Conservation (phyloP, 1,139 yeast genomes). For the Wickerhamomyces sp. region DNA sequence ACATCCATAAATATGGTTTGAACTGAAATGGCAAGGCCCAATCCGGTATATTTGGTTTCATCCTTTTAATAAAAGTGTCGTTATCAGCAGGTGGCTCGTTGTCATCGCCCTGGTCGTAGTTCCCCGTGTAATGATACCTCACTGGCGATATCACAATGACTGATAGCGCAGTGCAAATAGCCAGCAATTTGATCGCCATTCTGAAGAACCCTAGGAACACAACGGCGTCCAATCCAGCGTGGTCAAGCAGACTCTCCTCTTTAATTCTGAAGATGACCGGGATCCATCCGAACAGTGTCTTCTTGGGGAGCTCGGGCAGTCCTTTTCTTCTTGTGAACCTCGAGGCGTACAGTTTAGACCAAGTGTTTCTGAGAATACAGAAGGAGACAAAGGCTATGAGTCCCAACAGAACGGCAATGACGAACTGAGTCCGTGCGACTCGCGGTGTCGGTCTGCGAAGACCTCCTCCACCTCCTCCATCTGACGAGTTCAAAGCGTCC, state of each 20-base stretch:
- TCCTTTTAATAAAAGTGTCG: conserved; percentile 16
- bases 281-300: conserved; percentile 75
- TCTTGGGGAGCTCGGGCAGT: conserved; percentile 40
- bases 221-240: conserved; percentile 92
- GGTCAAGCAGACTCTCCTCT: conserved; percentile 76
- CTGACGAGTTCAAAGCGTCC: conserved; percentile 2
- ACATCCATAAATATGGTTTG: conserved; percentile 51
- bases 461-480: conserved; percentile 30
- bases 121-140: conserved; percentile 61
- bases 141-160: conserved; percentile 61
- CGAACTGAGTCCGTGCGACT: conserved; percentile 45
- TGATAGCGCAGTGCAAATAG: conserved; percentile 51
- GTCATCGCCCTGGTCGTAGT: conserved; percentile 32
- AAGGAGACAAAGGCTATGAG: conserved; percentile 58
- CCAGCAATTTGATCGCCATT: conserved; percentile 58
- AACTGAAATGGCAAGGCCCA: conserved; percentile 23
- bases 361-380: conserved; percentile 55
- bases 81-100: conserved; percentile 12
- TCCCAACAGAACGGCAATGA: conserved; percentile 61
- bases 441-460: conserved; percentile 37
- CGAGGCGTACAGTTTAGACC: conserved; percentile 71
- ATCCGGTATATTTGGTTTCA: conserved; percentile 6
- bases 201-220: conserved; percentile 75
- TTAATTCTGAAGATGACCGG: conserved; percentile 55
- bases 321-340: conserved; percentile 32